Evolutionary conservation across 2,329 filamentous ascomycete species (phyloP).

Genomic region (Thermomyces lanuginosus): DNA sequence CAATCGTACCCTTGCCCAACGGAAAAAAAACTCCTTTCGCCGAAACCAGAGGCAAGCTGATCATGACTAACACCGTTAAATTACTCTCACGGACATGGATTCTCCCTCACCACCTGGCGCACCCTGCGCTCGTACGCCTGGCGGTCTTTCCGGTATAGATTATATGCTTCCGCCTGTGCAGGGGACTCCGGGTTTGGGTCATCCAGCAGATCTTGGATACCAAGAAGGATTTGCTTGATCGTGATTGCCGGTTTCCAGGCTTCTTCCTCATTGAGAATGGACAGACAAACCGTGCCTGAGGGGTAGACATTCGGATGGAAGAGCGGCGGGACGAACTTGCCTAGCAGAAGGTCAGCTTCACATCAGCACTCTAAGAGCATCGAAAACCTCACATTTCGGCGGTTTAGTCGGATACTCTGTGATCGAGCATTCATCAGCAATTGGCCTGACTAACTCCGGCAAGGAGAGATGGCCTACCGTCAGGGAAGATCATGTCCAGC

Average conservation of each 20-base stretch:
- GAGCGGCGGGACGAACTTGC: constrained; percentile 88
- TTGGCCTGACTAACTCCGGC: neutral
- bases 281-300: constrained; percentile 90
- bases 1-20: no score
- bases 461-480: constrained; percentile 45
- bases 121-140: constrained; percentile 79
- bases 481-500: constrained; percentile 78
- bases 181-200: constrained; percentile 95
- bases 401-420: constrained; percentile 98
- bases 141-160: constrained; percentile 83
- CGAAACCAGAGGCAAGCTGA: no score
- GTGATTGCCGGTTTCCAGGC: constrained; percentile 98
- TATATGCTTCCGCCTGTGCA: constrained; percentile 93
- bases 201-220: constrained; percentile 88
- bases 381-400: constrained; percentile 67
- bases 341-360: constrained; percentile 32
- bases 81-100: constrained; percentile 56
- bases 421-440: constrained; percentile 8
- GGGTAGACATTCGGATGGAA: constrained; percentile 99
- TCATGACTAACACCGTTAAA: no score
- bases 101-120: constrained; percentile 71
- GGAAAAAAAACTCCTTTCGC: neutral
- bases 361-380: neutral
- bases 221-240: constrained; percentile 90
- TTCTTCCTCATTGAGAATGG: constrained; percentile 95